Percentiles rank a stretch among this genome's conserved stretches.
Evolutionary conservation across 1,284 basidiomycete species (phyloP).

Genomic region (Boletus smithii): DNA sequence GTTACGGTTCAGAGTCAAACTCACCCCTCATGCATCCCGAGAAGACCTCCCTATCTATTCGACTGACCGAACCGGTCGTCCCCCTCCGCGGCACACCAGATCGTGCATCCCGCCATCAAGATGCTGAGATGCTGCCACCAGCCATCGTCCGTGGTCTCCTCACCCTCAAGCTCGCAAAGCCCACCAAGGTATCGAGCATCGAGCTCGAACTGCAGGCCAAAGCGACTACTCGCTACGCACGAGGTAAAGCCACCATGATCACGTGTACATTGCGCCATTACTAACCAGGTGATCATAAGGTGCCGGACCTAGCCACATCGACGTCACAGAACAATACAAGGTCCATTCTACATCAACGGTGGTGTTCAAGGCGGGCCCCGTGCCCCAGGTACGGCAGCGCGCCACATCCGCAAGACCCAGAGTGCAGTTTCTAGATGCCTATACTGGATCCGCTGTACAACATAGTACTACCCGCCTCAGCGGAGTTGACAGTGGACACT

Average conservation of each 20-base stretch:
- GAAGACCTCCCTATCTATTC: conserved; percentile 52
- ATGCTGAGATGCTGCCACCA: conserved; percentile 53
- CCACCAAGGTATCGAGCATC: conserved; percentile 86
- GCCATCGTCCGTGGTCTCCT: conserved; percentile 88
- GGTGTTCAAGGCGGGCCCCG: conserved; percentile 63
- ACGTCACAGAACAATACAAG: conserved; percentile 78
- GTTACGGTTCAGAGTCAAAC: neutral
- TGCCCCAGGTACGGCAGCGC: conserved; percentile 3
- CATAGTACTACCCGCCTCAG: neutral
- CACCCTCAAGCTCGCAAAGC: conserved; percentile 75
- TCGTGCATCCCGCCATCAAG: conserved; percentile 43
- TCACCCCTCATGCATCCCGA: conserved; percentile 13
- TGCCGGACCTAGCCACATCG: conserved; percentile 74
- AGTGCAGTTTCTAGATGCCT: conserved; percentile 11
- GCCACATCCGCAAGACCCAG: conserved; percentile 9
- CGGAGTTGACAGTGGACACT: neutral
- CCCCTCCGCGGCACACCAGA: conserved; percentile 54
- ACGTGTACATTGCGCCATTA: conserved; percentile 6
- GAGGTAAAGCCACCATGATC: conserved; percentile 55
- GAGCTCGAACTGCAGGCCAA: conserved; percentile 76
- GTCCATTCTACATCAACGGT: conserved; percentile 72
- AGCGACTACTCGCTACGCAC: conserved; percentile 69
- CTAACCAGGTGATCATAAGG: conserved; percentile 44
- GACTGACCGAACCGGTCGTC: conserved; percentile 80
- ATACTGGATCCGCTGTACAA: neutral